Conservation (phyloP, 1,284 basidiomycete genomes). For the Apiotrichum laibachii region DNA sequence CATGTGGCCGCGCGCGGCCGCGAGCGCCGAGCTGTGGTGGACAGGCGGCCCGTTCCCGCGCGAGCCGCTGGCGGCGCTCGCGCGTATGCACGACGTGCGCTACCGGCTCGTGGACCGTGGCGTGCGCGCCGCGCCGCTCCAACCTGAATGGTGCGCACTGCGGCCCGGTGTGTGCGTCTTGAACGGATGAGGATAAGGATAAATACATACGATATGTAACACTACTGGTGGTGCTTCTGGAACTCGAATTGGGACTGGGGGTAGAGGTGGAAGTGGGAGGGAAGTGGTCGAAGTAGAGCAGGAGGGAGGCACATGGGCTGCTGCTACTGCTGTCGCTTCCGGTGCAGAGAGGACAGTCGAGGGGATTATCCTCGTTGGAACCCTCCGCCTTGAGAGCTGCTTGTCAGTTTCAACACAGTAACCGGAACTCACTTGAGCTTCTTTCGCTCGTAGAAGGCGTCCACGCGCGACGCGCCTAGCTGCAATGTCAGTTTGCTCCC, state of each 20-base stretch:
- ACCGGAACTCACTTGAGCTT: slow-evolving; percentile 36
- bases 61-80: slow-evolving; percentile 58
- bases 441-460: slow-evolving; percentile 50
- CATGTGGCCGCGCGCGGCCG: slow-evolving; percentile 74
- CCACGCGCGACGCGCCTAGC: slow-evolving; percentile 48
- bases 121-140: slow-evolving; percentile 64
- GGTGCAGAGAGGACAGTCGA: too few relatives aligned
- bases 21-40: slow-evolving; percentile 79
- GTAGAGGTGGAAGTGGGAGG: neutral
- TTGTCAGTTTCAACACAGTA: neutral
- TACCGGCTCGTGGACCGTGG: slow-evolving; percentile 69
- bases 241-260: too few relatives aligned
- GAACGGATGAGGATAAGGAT: neutral
- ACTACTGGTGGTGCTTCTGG: too few relatives aligned
- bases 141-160: slow-evolving; percentile 73
- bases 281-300: too few relatives aligned
- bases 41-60: slow-evolving; percentile 53
- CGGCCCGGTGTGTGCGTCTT: slow-evolving; percentile 14
- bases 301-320: too few relatives aligned
- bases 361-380: slow-evolving; percentile 38
- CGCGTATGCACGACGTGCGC: slow-evolving; percentile 69
- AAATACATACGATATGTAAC: too few relatives aligned
- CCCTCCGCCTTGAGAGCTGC: slow-evolving; percentile 33
- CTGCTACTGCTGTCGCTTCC: too few relatives aligned
- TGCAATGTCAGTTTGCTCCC: slow-evolving; percentile 17